These are phyloP conservation scores for Gnetum montanum DNA, from an alignment of 75 land plant genomes.

Conservation along the genomic window DNA sequence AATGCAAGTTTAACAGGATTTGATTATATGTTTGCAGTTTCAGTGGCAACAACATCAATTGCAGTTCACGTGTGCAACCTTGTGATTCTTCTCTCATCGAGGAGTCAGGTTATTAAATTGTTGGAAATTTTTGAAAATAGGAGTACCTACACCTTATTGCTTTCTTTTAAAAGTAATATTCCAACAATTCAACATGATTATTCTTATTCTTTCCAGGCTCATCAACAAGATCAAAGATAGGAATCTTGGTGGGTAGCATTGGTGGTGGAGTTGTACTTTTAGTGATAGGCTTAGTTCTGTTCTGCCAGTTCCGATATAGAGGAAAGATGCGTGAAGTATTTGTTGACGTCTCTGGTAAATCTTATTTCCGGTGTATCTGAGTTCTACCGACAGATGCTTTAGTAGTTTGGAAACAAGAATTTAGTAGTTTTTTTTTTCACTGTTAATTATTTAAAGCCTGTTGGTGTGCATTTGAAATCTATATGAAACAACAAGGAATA, in stretches of 20 bases:
- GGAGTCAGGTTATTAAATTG: neutral
- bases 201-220: conserved; percentile 3
- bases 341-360: conserved; percentile 72
- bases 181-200: neutral
- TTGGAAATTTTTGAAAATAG: neutral
- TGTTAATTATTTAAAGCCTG: no score
- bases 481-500: no score
- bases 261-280: conserved; percentile 22
- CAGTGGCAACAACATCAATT: conserved; percentile 39
- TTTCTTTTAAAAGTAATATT: neutral
- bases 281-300: conserved; percentile 11
- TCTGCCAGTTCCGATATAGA: conserved; percentile 32
- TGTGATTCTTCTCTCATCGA: conserved; percentile 11
- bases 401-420: no score
- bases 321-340: conserved; percentile 44
- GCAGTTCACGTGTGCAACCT: conserved; percentile 15
- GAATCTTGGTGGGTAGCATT: conserved; percentile 28
- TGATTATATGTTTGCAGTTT: conserved; percentile 18
- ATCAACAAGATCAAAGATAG: conserved; percentile 19
- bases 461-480: no score
- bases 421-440: no score
- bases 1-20: neutral
- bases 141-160: neutral
- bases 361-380: no score
- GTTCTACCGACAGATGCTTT: no score